Evolutionary conservation across 78 protist genomes (phyloP).

Genomic region (Mastigamoeba balamuthi): DNA sequence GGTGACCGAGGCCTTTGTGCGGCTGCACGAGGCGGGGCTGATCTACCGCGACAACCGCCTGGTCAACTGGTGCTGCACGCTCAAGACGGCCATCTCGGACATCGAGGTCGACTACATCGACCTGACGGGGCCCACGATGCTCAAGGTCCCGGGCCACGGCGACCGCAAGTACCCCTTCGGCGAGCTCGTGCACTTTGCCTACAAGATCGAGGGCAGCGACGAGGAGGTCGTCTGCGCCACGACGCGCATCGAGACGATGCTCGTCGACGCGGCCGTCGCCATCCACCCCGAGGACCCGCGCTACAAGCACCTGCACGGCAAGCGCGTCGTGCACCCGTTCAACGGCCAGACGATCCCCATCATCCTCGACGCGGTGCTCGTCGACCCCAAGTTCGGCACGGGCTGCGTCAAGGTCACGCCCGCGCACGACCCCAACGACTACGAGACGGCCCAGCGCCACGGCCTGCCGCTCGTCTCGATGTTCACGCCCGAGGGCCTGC

Average conservation of each 20-base stretch:
- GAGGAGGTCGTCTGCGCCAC: constrained; percentile 90
- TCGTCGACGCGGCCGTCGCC: constrained; percentile 98
- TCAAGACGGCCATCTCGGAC: constrained; percentile 96
- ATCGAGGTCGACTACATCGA: constrained; percentile 78
- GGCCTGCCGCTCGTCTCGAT: constrained; percentile 64
- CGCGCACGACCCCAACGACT: constrained; percentile 86
- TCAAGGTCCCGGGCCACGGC: constrained; percentile 74
- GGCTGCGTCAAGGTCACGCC: constrained; percentile 97
- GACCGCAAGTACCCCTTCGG: constrained; percentile 63
- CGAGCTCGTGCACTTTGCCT: constrained; percentile 66
- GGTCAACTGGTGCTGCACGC: constrained; percentile 94
- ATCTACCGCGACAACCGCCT: constrained; percentile 78
- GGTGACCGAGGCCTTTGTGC: constrained; percentile 87
- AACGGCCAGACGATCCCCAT: constrained; percentile 68
- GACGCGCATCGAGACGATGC: constrained; percentile 99
- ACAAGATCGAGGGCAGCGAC: constrained; percentile 65
- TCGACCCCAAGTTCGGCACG: constrained; percentile 88
- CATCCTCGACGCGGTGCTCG: constrained; percentile 76
- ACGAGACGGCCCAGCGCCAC: constrained; percentile 86
- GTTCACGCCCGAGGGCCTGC: constrained; percentile 74
- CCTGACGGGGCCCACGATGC: constrained; percentile 18
- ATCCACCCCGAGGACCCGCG: constrained; percentile 91
- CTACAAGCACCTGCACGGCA: constrained; percentile 79
- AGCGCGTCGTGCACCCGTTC: constrained; percentile 73
- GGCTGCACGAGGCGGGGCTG: constrained; percentile 60